These are phyloP conservation scores for Globisporangium spiculum DNA, from an alignment of 352 stramenopile species.

Conservation along the genomic window DNA sequence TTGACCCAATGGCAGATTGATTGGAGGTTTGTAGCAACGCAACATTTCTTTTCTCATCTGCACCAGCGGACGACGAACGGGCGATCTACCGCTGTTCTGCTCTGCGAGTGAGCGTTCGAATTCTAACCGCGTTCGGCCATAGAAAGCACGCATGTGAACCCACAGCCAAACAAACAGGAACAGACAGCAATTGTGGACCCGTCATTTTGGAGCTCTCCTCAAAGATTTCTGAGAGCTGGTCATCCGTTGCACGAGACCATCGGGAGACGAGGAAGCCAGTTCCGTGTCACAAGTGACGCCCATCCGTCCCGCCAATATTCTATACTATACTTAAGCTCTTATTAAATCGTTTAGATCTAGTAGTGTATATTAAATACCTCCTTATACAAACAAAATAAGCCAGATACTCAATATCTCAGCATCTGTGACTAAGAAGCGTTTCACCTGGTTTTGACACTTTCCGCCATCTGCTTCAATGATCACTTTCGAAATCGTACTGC, in stretches of 20 bases:
- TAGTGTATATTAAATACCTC: background rate
- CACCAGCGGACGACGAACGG: background rate
- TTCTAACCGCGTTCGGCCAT: background rate
- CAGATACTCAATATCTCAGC: background rate
- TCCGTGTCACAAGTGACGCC: background rate
- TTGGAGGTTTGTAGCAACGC: background rate
- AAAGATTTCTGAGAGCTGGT: background rate
- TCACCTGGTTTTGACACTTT: background rate
- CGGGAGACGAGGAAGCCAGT: constrained; percentile 3
- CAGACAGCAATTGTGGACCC: background rate
- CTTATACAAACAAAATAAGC: background rate
- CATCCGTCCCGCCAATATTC: background rate
- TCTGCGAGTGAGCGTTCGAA: background rate
- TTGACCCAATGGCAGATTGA: background rate
- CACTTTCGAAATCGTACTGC: background rate
- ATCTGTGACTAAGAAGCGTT: background rate
- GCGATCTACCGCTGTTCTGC: background rate
- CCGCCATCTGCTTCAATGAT: background rate
- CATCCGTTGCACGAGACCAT: background rate
- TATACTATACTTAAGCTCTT: background rate
- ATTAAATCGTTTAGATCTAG: no score
- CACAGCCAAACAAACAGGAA: background rate
- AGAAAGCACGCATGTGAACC: background rate
- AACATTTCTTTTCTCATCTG: no score
- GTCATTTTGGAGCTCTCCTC: background rate